Conservation (phyloP, 208 protist genomes). For the Acanthamoeba culbertsoni region DNA sequence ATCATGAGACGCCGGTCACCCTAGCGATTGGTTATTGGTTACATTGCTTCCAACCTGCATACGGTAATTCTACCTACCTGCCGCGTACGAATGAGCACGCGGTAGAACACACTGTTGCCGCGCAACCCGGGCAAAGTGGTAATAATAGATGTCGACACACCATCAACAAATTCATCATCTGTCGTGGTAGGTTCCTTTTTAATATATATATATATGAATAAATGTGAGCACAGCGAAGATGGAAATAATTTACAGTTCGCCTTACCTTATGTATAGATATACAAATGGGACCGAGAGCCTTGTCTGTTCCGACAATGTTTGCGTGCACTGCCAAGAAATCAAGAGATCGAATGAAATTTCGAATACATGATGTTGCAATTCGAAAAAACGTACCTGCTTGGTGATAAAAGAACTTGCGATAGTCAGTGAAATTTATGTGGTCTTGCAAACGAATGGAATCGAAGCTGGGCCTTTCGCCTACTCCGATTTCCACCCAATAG, state of each 20-base stretch:
- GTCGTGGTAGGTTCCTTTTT: not conserved
- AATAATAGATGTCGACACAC: not conserved
- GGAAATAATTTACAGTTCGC: no score
- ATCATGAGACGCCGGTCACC: not conserved
- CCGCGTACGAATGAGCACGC: not conserved
- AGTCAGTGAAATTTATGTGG: conserved; percentile 38
- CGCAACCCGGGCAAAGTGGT: not conserved
- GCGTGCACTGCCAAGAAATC: not conserved
- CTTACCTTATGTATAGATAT: conserved; percentile 40
- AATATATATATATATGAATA: no score
- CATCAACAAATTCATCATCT: not conserved
- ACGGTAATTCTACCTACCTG: not conserved
- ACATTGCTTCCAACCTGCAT: not conserved
- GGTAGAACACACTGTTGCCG: not conserved
- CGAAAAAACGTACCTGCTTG: not conserved
- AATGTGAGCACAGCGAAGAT: no score
- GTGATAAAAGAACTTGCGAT: not conserved
- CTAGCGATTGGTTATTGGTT: not conserved
- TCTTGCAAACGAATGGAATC: not conserved
- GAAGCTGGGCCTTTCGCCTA: not conserved
- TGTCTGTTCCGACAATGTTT: conserved; percentile 25
- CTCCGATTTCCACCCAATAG: not conserved
- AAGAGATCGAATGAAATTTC: not conserved
- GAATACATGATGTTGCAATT: not conserved
- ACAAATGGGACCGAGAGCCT: not conserved